Evolutionary conservation across 371 early-diverging fungal species (phyloP).

Genomic region (Mortierella polycephala): DNA sequence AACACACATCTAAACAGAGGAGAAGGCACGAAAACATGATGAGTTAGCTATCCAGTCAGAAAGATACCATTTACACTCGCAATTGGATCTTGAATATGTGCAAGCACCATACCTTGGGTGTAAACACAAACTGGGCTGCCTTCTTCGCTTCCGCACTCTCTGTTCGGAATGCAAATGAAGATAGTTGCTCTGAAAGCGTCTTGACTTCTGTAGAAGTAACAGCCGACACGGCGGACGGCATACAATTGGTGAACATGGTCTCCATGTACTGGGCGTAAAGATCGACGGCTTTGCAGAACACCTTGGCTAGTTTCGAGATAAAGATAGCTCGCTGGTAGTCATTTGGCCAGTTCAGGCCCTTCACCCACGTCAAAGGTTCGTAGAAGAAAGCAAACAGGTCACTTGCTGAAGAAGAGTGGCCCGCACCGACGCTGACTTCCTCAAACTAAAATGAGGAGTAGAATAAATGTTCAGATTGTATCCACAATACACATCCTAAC

Average conservation of each 20-base stretch:
- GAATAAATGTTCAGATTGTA: background rate
- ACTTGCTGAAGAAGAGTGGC: constrained; percentile 84
- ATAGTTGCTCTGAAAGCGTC: constrained; percentile 55
- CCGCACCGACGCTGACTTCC: constrained; percentile 67
- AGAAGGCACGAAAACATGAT: background rate
- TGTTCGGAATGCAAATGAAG: constrained; percentile 55
- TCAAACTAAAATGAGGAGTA: constrained; percentile 58
- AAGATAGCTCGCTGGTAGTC: constrained; percentile 74
- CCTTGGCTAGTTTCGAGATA: constrained; percentile 76
- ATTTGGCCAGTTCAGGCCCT: constrained; percentile 83
- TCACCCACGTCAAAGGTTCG: constrained; percentile 76
- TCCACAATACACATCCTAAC: background rate
- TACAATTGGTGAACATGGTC: constrained; percentile 52
- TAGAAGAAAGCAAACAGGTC: constrained; percentile 83
- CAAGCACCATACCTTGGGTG: constrained; percentile 58
- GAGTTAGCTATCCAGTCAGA: no score
- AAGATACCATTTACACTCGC: no score
- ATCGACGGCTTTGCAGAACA: constrained; percentile 59
- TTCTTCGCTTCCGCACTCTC: constrained; percentile 59
- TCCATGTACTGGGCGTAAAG: constrained; percentile 61
- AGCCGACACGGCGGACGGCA: constrained; percentile 38
- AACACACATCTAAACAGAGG: constrained; percentile 62
- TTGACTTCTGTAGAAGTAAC: constrained; percentile 51
- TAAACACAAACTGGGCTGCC: constrained; percentile 63
- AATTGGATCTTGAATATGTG: no score